These are phyloP conservation scores for Penicillium sp. DNA, from an alignment of 2,329 filamentous ascomycete genomes.

Conservation along the genomic window DNA sequence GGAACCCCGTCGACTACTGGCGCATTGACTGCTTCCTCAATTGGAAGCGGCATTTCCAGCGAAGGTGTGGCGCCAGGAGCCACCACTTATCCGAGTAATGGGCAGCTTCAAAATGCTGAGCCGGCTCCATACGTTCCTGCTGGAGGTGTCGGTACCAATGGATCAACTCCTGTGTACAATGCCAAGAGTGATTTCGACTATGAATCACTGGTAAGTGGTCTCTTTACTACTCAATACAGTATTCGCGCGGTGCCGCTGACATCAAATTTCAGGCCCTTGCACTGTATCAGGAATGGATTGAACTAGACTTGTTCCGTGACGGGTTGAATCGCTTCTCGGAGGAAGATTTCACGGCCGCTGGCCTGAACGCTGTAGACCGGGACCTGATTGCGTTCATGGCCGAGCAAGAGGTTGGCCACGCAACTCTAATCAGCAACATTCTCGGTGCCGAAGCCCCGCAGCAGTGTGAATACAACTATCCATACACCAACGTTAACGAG, in stretches of 20 bases:
- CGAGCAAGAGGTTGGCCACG: slow-evolving; percentile 76
- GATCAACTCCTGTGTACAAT: slow-evolving; percentile 74
- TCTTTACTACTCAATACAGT: not conserved
- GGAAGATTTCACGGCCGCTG: slow-evolving; percentile 69
- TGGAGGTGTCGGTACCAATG: slow-evolving; percentile 77
- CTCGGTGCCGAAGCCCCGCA: slow-evolving; percentile 70
- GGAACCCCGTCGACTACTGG: slow-evolving; percentile 72
- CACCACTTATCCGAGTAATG: slow-evolving; percentile 72
- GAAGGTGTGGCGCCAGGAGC: slow-evolving; percentile 63
- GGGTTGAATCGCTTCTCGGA: slow-evolving; percentile 70
- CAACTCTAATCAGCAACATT: slow-evolving; percentile 76
- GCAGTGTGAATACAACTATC: slow-evolving; percentile 83
- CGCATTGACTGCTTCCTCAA: slow-evolving; percentile 57
- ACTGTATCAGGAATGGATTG: slow-evolving; percentile 82
- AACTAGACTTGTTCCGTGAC: slow-evolving; percentile 80
- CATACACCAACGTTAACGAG: slow-evolving; percentile 72
- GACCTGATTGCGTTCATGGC: slow-evolving; percentile 76
- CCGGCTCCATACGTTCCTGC: slow-evolving; percentile 73
- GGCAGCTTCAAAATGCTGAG: slow-evolving; percentile 66
- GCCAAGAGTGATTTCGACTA: slow-evolving; percentile 83
- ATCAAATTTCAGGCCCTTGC: slow-evolving; percentile 57
- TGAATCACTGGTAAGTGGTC: slow-evolving; percentile 62
- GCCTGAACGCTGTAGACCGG: slow-evolving; percentile 70
- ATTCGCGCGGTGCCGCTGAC: not conserved
- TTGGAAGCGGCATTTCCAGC: slow-evolving; percentile 62